These are phyloP conservation scores for Oryza officinalis DNA, from an alignment of 176 grass and related monocot species.

Conservation along the genomic window DNA sequence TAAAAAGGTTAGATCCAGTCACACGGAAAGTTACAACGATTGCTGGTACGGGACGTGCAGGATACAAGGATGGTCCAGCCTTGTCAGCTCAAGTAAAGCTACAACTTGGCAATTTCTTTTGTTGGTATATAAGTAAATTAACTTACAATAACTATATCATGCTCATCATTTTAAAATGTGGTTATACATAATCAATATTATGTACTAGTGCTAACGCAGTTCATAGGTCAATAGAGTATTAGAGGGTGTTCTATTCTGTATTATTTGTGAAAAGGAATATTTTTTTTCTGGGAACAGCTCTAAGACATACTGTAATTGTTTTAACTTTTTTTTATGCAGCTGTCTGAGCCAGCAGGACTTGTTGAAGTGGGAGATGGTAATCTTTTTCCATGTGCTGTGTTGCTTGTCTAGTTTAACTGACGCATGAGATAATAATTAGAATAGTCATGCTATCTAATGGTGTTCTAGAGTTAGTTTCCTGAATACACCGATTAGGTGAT, in stretches of 20 bases:
- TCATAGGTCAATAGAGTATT: slow-evolving; percentile 13
- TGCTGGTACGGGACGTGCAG: slow-evolving; percentile 89
- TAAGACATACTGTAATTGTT: slow-evolving; percentile 15
- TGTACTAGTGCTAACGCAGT: neutral
- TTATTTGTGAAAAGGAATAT: slow-evolving; percentile 1
- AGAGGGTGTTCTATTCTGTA: neutral
- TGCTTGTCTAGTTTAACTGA: slow-evolving; percentile 5
- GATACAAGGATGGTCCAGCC: slow-evolving; percentile 77
- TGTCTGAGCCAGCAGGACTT: slow-evolving; percentile 93
- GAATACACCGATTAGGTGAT: neutral
- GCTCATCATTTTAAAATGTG: neutral
- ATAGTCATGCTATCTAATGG: neutral
- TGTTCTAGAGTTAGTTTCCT: neutral
- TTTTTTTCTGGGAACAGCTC: slow-evolving; percentile 8
- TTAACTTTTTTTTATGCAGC: slow-evolving; percentile 57
- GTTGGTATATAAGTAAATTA: neutral
- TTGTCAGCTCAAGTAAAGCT: slow-evolving; percentile 79
- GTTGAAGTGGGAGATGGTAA: slow-evolving; percentile 75
- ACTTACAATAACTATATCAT: neutral
- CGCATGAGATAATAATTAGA: slow-evolving; percentile 12
- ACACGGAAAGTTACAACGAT: slow-evolving; percentile 81
- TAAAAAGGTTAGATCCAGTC: slow-evolving; percentile 79
- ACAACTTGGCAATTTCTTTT: slow-evolving; percentile 18
- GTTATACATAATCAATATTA: neutral
- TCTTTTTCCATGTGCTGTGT: slow-evolving; percentile 35